A percentile compares a stretch with the other conserved stretches of the same genome.
Evolutionary conservation across 768 basidiomycete species (phyloP).

Genomic region (Lyophyllum decastes): DNA sequence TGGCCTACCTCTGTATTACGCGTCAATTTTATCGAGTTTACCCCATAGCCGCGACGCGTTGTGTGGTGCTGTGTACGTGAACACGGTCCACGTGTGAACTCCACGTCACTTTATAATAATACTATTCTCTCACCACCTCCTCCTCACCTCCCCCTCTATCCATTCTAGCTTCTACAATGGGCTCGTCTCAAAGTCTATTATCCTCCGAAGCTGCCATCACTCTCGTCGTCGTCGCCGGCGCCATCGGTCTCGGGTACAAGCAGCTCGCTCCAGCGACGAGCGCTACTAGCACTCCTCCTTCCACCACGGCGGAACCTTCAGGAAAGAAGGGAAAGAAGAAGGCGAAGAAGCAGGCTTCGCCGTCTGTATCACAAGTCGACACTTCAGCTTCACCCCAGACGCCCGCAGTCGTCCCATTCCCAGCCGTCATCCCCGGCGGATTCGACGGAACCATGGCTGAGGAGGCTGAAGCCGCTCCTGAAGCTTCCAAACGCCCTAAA

Average conservation of each 20-base stretch:
- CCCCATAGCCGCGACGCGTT: conserved; percentile 20
- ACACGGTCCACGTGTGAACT: conserved; percentile 19
- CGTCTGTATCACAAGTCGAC: neutral
- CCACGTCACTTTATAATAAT: conserved; percentile 22
- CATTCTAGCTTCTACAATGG: conserved; percentile 32
- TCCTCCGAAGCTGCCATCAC: conserved; percentile 39
- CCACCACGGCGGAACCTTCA: neutral
- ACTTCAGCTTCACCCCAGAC: conserved; percentile 2
- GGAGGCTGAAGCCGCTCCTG: conserved; percentile 1
- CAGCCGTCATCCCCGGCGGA: conserved; percentile 45
- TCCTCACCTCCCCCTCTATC: neutral
- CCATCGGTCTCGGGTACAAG: conserved; percentile 41
- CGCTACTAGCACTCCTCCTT: neutral
- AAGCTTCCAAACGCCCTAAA: neutral
- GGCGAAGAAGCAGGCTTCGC: conserved; percentile 3
- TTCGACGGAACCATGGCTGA: conserved; percentile 30
- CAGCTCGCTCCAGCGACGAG: conserved; percentile 19
- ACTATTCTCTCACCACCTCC: neutral
- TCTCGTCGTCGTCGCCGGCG: conserved; percentile 38
- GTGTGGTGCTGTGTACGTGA: conserved; percentile 23
- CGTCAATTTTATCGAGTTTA: too few relatives aligned
- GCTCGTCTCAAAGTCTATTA: conserved; percentile 45
- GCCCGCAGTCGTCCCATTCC: conserved; percentile 29
- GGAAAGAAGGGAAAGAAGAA: conserved; percentile 26
- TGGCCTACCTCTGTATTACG: too few relatives aligned